These are phyloP conservation scores for Phytopythium aichiense DNA, from an alignment of 352 stramenopile genomes.

Conservation along the genomic window DNA sequence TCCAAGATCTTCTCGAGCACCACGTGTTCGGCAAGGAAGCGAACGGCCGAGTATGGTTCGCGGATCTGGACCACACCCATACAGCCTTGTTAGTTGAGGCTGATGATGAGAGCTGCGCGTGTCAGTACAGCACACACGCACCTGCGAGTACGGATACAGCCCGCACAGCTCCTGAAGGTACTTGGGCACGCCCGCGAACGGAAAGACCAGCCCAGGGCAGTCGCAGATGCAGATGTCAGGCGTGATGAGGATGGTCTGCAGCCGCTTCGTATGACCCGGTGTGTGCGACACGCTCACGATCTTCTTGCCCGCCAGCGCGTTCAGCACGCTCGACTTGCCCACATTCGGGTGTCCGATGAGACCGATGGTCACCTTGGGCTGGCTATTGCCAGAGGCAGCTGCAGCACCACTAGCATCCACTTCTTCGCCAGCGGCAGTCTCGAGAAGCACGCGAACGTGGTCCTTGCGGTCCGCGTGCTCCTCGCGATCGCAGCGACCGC, in stretches of 20 bases:
- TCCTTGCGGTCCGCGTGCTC: slow-evolving; percentile 59
- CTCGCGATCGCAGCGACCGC: slow-evolving; percentile 60
- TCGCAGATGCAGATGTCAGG: slow-evolving; percentile 84
- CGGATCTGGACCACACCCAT: slow-evolving; percentile 48
- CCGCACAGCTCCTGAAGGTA: slow-evolving; percentile 82
- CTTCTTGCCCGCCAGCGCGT: slow-evolving; percentile 83
- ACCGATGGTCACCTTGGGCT: slow-evolving; percentile 66
- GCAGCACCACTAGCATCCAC: slow-evolving; percentile 20
- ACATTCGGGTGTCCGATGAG: slow-evolving; percentile 89
- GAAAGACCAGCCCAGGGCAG: slow-evolving; percentile 83
- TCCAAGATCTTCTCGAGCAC: slow-evolving; percentile 65
- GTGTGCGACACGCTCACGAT: slow-evolving; percentile 86
- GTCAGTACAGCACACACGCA: too few species aligned
- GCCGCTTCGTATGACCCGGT: slow-evolving; percentile 78
- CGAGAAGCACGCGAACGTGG: slow-evolving; percentile 49
- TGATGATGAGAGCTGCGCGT: too few species aligned
- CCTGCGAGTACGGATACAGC: slow-evolving; percentile 81
- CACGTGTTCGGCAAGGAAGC: slow-evolving; percentile 79
- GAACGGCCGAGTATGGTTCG: slow-evolving; percentile 84
- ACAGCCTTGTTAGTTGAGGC: too few species aligned
- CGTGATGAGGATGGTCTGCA: slow-evolving; percentile 85
- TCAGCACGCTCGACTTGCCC: slow-evolving; percentile 87
- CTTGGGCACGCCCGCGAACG: slow-evolving; percentile 75
- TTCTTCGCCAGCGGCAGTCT: slow-evolving; percentile 23
- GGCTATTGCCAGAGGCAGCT: slow-evolving; percentile 15